These are phyloP conservation scores for Aspergillus fumigatiaffinis DNA, from an alignment of 2,329 filamentous ascomycete species.

Conservation along the genomic window DNA sequence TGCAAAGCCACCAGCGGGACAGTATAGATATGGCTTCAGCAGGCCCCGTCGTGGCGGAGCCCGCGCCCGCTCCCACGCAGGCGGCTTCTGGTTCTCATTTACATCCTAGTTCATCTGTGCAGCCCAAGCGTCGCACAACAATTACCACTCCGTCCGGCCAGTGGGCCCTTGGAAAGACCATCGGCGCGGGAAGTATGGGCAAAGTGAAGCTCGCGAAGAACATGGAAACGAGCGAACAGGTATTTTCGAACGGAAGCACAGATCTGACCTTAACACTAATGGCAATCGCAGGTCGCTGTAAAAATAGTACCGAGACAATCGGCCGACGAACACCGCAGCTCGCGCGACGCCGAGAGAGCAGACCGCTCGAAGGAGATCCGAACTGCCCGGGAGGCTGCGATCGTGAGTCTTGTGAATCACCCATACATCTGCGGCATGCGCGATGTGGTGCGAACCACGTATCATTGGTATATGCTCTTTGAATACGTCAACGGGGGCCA, in stretches of 20 bases:
- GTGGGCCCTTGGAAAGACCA: constrained; percentile 94
- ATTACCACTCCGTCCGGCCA: constrained; percentile 87
- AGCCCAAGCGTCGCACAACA: constrained; percentile 63
- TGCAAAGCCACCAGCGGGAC: constrained; percentile 40
- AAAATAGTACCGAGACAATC: constrained; percentile 94
- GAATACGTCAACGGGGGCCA: constrained; percentile 98
- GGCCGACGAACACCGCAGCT: constrained; percentile 72
- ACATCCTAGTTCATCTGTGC: constrained; percentile 32
- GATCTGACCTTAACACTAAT: neutral
- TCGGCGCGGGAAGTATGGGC: constrained; percentile 97
- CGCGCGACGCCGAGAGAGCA: constrained; percentile 76
- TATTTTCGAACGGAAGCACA: constrained; percentile 42
- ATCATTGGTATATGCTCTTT: constrained; percentile 99
- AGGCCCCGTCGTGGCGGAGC: constrained; percentile 51
- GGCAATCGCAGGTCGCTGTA: constrained; percentile 69
- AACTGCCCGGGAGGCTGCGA: constrained; percentile 91
- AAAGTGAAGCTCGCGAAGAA: constrained; percentile 96
- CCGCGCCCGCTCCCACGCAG: constrained; percentile 50
- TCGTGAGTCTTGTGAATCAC: constrained; percentile 89
- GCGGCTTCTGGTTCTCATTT: constrained; percentile 32
- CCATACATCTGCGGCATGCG: constrained; percentile 95
- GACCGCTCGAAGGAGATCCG: constrained; percentile 96
- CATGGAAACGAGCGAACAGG: constrained; percentile 85
- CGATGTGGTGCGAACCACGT: constrained; percentile 91
- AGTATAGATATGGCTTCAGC: constrained; percentile 45